Evolutionary conservation across 805 yeast species (phyloP), one percentile per base, ranked within the genome.

Genomic region (Cyberlindnera galapagoensis): DNA sequence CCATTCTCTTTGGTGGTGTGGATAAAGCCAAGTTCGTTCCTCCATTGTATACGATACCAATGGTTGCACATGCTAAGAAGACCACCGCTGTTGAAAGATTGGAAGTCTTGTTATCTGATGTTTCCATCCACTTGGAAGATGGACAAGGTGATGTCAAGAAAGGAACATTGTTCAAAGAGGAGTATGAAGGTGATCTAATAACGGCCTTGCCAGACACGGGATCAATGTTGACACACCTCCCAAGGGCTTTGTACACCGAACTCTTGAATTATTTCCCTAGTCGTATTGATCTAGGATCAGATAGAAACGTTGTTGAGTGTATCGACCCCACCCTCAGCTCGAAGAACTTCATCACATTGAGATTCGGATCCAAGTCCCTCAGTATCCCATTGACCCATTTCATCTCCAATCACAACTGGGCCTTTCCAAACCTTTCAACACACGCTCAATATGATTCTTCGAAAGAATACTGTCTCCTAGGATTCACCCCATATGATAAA

Each of bases 1-100:
- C 35, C n/a, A 36, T 66, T 2, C 39, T 65, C 9, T 57, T 65
- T 38, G 71, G 72, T 22, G 67, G 58, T 6, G 49, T 65, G 18
- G 71, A 66, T 40, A 45, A 46, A 14, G 59, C 61, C 5, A 65
- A 65, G 43, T 64, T 52, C 37, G 16, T 42, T 4, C 61, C 59
- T 11, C 52, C 51, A 2, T 44, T 66, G 30, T 42, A 47, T 11
- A 45, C 60, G 3, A 34, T 62, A n/a, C 63, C 62, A 22, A 30
- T 60, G 19, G 42, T 59, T 21, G 41, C 41, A 16, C 27, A 36
- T 2, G 21, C 18, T 1, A 21, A 19, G 0, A n/a, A 13, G 5
- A 31, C 32, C 1, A 14, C 23, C 10, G 50, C 47, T 3, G 31
- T 36, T 9, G 21, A 31, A 12, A 22, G 32, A 7, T 46, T 19